Base-by-base conservation (phyloP, 2,329 filamentous ascomycete species). In the Sarocladium strictum region DNA sequence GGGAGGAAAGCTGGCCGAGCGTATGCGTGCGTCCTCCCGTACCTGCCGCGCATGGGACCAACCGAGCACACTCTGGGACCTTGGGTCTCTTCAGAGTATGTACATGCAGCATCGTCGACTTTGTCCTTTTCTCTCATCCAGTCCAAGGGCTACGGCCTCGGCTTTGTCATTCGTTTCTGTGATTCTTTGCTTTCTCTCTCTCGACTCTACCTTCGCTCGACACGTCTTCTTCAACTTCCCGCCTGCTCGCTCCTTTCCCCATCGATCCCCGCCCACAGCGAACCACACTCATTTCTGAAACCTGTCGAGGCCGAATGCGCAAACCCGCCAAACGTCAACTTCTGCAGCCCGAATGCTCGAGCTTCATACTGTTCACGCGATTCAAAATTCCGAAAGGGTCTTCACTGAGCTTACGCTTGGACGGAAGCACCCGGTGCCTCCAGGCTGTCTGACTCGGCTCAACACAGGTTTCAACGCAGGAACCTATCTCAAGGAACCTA, bases 101-200 rank as follows among this genome's bases (percentile, higher is more conserved):
- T n/a, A n/a, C n/a, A 15, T 51, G n/a, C 47, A 51, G 33, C 47
- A 35, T 35, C 27, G 26, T 32, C 47, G 27, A 35, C 47, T 35
- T 51, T 17, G 47, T 23, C 29, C 27, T 51, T 51, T 51, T 29
- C 17, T 35, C 21, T 27, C 27, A 11, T 23, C n/a, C 29, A 19
- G 40, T 26, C 12, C 47, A 33, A 51, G 23, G 47, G 47, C 47
- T 35, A 10, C 47, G 47, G 47, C 47, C 47, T 51, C 47, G 15
- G 23, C 29, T 33, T 21, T 35, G 26, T 51, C 47, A 51, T 15
- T 51, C 47, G 47, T 51, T 51, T 51, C 17, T 35, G 43, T 27
- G 23, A 7, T 27, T 47, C 43, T 27, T 29, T 29, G 43, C 43
- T 29, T 27, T 23, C 24, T 47, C 15, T 23, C 24, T 47, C 23